phyloP scores from a whole-genome alignment of 371 early-diverging fungal genomes.

The Dichotomocladium elegans region DNA sequence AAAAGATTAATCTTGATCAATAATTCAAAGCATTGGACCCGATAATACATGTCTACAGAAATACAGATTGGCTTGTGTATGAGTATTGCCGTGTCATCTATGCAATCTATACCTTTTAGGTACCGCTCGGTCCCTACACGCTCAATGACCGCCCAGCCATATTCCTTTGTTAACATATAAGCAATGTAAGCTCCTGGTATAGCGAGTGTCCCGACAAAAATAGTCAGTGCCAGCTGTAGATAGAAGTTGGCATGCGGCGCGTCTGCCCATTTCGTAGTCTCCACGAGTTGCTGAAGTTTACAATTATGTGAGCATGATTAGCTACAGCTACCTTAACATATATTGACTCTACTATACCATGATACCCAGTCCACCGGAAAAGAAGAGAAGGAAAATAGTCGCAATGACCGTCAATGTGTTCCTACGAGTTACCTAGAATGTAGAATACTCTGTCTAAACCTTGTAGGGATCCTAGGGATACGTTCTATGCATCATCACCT shows the following conservation, averaged over 20 bases:
- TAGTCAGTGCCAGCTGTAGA: slow-evolving; percentile 12
- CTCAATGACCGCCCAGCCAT: slow-evolving; percentile 10
- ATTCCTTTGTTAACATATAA: slow-evolving; percentile 4
- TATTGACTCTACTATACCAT: slow-evolving; percentile 8
- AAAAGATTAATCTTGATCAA: slow-evolving; percentile 14
- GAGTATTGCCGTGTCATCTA: too few relatives aligned
- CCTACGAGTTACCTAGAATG: slow-evolving; percentile 7
- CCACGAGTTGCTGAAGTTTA: slow-evolving; percentile 8
- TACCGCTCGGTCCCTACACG: slow-evolving; percentile 5
- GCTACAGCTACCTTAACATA: too few relatives aligned
- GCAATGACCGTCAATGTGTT: slow-evolving; percentile 16
- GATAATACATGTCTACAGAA: slow-evolving; percentile 12
- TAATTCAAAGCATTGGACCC: slow-evolving; percentile 10
- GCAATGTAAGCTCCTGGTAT: slow-evolving; percentile 11
- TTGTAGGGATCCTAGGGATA: not conserved
- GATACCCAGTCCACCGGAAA: slow-evolving; percentile 14
- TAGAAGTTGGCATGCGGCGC: slow-evolving; percentile 8
- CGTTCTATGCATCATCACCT: not conserved
- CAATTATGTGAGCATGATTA: too few relatives aligned
- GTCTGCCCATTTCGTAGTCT: slow-evolving; percentile 5
- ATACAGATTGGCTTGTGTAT: not conserved
- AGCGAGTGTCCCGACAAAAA: slow-evolving; percentile 1
- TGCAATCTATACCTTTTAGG: slow-evolving; percentile 4
- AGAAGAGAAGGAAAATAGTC: slow-evolving; percentile 2
- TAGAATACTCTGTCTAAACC: not conserved